A percentile compares a stretch with the other conserved stretches of the same genome.
Conservation (phyloP, 768 basidiomycete species). For the Pholiota molesta region DNA sequence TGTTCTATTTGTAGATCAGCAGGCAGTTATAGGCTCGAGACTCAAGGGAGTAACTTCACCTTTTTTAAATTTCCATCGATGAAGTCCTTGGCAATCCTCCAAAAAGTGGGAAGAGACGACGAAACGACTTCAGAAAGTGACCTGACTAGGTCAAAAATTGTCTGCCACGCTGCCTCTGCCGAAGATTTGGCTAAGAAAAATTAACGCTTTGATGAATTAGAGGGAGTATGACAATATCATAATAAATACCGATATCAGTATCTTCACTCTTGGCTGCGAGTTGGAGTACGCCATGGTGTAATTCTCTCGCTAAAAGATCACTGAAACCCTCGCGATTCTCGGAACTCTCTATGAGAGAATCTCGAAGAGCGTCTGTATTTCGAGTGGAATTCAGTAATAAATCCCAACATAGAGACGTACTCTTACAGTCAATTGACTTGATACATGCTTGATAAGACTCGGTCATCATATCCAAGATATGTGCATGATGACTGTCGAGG, state of each 20-base stretch:
- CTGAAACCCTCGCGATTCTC: conserved; percentile 30
- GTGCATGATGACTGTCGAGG: conserved; percentile 88
- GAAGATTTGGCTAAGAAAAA: conserved; percentile 57
- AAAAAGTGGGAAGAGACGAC: conserved; percentile 83
- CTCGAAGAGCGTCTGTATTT: conserved; percentile 32
- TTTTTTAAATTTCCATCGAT: conserved; percentile 92
- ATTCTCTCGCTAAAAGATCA: conserved; percentile 21
- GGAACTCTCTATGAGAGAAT: conserved; percentile 17
- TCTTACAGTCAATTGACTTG: conserved; percentile 55
- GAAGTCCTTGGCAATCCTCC: conserved; percentile 87
- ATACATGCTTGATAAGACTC: conserved; percentile 53
- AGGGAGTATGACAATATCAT: neutral
- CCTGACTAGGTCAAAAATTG: conserved; percentile 76
- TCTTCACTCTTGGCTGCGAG: conserved; percentile 68
- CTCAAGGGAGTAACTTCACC: conserved; percentile 40
- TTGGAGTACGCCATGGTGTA: conserved; percentile 57
- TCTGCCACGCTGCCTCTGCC: conserved; percentile 81
- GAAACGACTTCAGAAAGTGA: conserved; percentile 81
- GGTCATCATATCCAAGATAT: conserved; percentile 79
- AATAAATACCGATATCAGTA: conserved; percentile 51
- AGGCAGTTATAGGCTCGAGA: no score
- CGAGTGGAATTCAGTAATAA: neutral
- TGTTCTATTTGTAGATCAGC: conserved; percentile 9
- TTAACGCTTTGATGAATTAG: neutral
- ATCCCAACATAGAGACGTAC: neutral